These are phyloP conservation scores for Sphaerulina populicola DNA, from an alignment of 2,329 filamentous ascomycete genomes.

Conservation along the genomic window DNA sequence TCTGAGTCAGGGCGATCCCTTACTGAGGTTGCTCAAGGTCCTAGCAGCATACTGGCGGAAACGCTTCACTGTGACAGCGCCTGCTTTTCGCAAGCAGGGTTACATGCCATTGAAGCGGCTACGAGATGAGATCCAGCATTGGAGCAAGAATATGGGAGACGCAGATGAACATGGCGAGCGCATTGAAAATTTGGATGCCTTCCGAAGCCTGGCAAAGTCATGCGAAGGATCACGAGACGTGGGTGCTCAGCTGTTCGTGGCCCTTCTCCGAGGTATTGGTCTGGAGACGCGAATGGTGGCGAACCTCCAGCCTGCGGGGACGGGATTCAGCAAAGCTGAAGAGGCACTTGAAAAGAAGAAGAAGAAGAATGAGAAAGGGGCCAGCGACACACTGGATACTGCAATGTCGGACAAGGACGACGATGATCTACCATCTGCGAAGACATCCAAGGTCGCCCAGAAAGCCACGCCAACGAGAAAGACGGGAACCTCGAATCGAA, in stretches of 20 bases:
- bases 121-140: constrained; percentile 64
- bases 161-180: constrained; percentile 65
- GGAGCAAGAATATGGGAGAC: constrained; percentile 55
- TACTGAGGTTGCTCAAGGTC: constrained; percentile 65
- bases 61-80: constrained; percentile 65
- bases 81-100: constrained; percentile 78
- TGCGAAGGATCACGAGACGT: constrained; percentile 79
- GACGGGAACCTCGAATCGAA: constrained; percentile 21
- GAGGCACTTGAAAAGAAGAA: constrained; percentile 54
- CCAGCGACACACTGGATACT: constrained; percentile 1
- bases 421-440: constrained; percentile 4
- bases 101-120: constrained; percentile 73
- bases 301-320: constrained; percentile 77
- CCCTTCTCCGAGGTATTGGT: constrained; percentile 68
- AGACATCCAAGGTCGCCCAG: constrained; percentile 16
- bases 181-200: constrained; percentile 57
- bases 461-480: constrained; percentile 12
- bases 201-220: constrained; percentile 58
- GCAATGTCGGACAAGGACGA: constrained; percentile 8
- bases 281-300: constrained; percentile 76
- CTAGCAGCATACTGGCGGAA: constrained; percentile 85
- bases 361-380: constrained; percentile 34
- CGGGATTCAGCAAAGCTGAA: constrained; percentile 83
- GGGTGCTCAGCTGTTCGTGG: constrained; percentile 82
- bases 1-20: constrained; percentile 72